Evolutionary conservation across 805 yeast genomes (phyloP), one percentile per base, ranked within the genome.

Genomic region (Dipodascus albidus): DNA sequence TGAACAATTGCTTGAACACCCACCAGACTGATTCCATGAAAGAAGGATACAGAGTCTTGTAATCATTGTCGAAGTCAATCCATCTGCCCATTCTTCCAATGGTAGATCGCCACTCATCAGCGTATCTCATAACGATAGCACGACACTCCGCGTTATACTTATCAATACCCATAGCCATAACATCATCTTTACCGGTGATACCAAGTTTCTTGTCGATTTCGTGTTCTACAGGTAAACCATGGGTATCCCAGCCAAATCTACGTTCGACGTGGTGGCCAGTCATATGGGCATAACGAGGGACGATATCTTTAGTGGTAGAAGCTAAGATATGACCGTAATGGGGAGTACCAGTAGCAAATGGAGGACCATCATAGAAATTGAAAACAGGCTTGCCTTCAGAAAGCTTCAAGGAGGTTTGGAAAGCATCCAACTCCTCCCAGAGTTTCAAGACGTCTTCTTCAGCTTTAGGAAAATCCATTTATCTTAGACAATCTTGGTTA

Each of bases 1-100:
- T 82, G 68, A 74, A 88, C 62, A 93, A 75, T 72, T 88, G 82
- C 74, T 85, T 82, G 79, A 93, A 93, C 31, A 88, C 96, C 99
- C 99, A 93, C 99, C 99, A 93, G 50, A 83, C 93, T 49, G 96
- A 87, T 74, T 93, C 99, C 99, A 93, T 93, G 63, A 88, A 93
- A 54, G 83, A 76, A 49, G 97, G 96, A 69, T 95, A 89, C 71
- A 93, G 78, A 24, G 99, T 93, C 75, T 91, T 91, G 77, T 90
- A 90, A 73, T 93, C 99, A 69, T 93, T 88, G 69, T 93, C 99
- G 74, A 93, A 91, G 72, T 93, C 99, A 67, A 93, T 90, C 99
- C 99, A 93, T 72, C 99, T 85, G 59, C 99, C 99, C 60, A 93
- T 72, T 72, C 98, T 85, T 53, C 89, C 91, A 63, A 93, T 87